Base-by-base conservation (phyloP, 768 basidiomycete genomes). In the Tricholomella constricta region DNA sequence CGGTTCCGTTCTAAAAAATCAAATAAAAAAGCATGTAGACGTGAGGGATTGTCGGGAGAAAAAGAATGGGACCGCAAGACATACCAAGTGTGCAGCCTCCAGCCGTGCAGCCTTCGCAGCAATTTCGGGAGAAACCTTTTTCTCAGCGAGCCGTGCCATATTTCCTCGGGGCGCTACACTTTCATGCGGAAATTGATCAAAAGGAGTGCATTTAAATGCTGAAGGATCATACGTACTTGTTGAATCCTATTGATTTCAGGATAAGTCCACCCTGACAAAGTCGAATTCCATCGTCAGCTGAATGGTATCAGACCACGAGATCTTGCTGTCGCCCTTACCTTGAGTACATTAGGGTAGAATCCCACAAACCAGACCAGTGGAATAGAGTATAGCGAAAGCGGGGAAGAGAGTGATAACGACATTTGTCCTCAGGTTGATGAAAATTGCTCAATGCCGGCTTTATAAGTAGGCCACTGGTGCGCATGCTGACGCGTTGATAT, bases 311-410 rank as follows among this genome's bases (percentile, higher is more conserved):
- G 6, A 17, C 22, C 1, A 27, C 6, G 22, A 48, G n/a, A 23
- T 53, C 12, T 41, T 10, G 19, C 45, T 47, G 29, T 22, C 25
- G 6, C 48, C 36, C 60, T 48, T 12, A 68, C 71, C 66, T 71
- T 74, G 46, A 58, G 31, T 8, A 57, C 49, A 15, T 53, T 45
- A 8, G 74, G 74, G 43, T 69, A 72, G 55, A 70, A 71, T 2
- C 62, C 60, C 12, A 65, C 64, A 40, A 72, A 64, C 64, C 64
- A 74, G 17, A 70, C 63, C 9, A 68, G 58, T 17, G 74, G 74
- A 41, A 76, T 68, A 20, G 73, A 74, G 55, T 74, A 76, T 15
- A 76, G 54, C 22, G 67, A 68, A 17, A 73, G 62, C 3, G 68
- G 63, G 23, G 60, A 65, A 7, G 59, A 56, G 35, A 52, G 50